A percentile compares a stretch with the other conserved stretches of the same genome.
phyloP scores from a whole-genome alignment of 2,329 filamentous ascomycete genomes.

The Endoconidiophora polonica region DNA sequence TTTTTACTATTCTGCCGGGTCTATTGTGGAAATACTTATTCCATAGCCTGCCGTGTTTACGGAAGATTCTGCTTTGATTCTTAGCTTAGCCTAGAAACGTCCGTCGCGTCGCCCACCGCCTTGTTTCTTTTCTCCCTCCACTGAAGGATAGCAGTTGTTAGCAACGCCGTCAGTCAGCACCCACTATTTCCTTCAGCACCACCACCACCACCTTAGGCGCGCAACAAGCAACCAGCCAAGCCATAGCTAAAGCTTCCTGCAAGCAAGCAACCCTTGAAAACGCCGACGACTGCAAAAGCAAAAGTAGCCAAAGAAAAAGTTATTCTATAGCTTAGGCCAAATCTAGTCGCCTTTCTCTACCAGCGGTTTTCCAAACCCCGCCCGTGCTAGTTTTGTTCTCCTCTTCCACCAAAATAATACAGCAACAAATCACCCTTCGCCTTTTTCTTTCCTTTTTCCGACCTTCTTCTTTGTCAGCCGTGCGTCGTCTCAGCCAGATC shows the following conservation, averaged over 20 bases:
- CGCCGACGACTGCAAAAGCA: conserved; percentile 3
- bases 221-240: not conserved
- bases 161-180: not conserved
- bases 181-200: not conserved
- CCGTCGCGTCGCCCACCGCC: not conserved
- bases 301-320: not conserved
- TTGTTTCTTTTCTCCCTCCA: not conserved
- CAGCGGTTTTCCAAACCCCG: conserved; percentile 12
- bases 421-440: conserved; percentile 6
- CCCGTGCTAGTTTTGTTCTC: conserved; percentile 14
- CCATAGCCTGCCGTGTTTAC: no score
- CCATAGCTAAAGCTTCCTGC: not conserved
- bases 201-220: not conserved
- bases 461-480: conserved; percentile 14
- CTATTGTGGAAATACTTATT: no score
- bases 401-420: conserved; percentile 13
- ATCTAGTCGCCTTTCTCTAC: not conserved
- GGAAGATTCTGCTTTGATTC: no score
- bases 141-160: not conserved
- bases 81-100: no score
- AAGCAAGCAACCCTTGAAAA: not conserved
- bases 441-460: conserved; percentile 12
- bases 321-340: not conserved
- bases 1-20: no score
- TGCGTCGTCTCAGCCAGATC: conserved; percentile 6